phyloP scores from a whole-genome alignment of 768 basidiomycete species.

The Leccinum rimulosum region DNA sequence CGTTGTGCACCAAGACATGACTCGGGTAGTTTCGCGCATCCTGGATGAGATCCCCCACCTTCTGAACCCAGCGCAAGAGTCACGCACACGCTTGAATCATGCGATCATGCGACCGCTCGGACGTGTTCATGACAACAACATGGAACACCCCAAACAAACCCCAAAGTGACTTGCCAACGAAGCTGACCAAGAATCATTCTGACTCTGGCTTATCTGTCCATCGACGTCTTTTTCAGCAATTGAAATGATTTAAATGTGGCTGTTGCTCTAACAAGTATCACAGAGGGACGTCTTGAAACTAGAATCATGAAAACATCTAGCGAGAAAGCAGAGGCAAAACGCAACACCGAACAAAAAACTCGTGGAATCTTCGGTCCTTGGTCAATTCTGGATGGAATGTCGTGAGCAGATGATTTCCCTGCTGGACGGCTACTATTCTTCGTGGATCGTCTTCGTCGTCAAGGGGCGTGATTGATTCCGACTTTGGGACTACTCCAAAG shows the following conservation, averaged over 20 bases:
- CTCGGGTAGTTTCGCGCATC: no score
- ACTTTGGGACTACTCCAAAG: constrained; percentile 42
- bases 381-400: constrained; percentile 96
- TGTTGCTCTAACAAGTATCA: neutral
- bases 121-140: neutral
- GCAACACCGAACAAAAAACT: constrained; percentile 82
- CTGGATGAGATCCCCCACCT: no score
- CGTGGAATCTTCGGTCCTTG: constrained; percentile 83
- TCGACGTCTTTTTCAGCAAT: neutral
- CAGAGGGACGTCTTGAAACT: neutral
- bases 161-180: no score
- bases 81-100: neutral
- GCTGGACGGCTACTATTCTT: constrained; percentile 79
- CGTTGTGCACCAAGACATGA: no score
- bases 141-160: neutral
- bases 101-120: neutral
- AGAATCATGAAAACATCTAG: neutral
- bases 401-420: constrained; percentile 82
- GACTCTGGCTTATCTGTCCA: neutral
- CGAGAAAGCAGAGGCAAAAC: constrained; percentile 41
- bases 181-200: no score
- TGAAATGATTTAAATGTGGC: neutral
- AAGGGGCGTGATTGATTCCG: constrained; percentile 34
- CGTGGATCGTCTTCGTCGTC: constrained; percentile 51
- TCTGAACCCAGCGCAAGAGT: no score